Percentiles rank a stretch among this genome's conserved stretches.
Conservation (phyloP, 2,329 filamentous ascomycete genomes). For the Fusarium dlaminii region DNA sequence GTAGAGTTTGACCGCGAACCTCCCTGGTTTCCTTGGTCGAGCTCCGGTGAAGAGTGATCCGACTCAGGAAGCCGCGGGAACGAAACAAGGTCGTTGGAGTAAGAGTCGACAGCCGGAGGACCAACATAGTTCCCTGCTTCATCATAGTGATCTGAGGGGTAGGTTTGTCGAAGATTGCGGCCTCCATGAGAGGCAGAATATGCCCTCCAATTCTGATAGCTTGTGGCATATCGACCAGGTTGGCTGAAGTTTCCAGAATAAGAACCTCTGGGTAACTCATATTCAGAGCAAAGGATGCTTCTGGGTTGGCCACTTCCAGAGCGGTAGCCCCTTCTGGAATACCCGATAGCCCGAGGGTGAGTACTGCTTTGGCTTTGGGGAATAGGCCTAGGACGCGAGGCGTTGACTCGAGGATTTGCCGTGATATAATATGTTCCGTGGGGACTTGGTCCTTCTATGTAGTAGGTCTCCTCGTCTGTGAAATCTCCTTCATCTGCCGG, state of each 20-base stretch:
- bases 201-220: constrained; percentile 15
- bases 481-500: not conserved
- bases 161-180: constrained; percentile 15
- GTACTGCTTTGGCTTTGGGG: not conserved
- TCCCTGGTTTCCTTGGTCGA: not conserved
- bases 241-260: constrained; percentile 25
- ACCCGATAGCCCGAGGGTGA: not conserved
- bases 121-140: constrained; percentile 23
- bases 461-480: constrained; percentile 8
- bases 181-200: constrained; percentile 13
- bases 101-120: constrained; percentile 1
- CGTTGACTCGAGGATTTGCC: not conserved
- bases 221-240: constrained; percentile 8
- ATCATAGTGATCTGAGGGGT: constrained; percentile 27
- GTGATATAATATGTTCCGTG: constrained; percentile 14
- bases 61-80: constrained; percentile 27
- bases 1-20: not conserved
- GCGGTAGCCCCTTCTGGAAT: not conserved
- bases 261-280: not conserved
- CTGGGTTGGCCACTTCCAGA: not conserved
- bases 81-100: constrained; percentile 6
- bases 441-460: constrained; percentile 13
- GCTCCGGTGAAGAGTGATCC: constrained; percentile 3
- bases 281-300: constrained; percentile 1
- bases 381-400: not conserved